Conservation (phyloP, 73 alveolate species). For the Paramecium bursaria region DNA sequence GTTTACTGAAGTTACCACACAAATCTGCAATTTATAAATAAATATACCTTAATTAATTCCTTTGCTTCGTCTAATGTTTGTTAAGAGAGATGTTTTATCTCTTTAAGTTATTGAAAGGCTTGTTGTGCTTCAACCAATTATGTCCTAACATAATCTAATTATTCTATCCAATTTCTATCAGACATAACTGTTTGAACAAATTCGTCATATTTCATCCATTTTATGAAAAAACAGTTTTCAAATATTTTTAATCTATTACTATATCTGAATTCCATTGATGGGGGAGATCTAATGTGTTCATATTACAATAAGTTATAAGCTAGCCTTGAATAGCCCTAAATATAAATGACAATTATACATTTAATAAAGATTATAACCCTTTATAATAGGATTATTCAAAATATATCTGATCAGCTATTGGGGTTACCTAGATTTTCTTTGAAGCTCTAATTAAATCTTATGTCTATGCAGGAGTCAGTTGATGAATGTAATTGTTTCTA, state of each 20-base stretch:
- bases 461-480: slow-evolving; percentile 1
- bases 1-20: slow-evolving; percentile 40
- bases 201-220: slow-evolving; percentile 22
- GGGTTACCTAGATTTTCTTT: slow-evolving; percentile 21
- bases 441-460: not conserved
- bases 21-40: not conserved
- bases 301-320: not conserved
- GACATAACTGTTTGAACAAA: not conserved
- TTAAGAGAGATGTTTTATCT: not conserved
- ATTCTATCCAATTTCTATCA: not conserved
- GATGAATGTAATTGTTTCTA: slow-evolving; percentile 17
- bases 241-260: slow-evolving; percentile 42
- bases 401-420: slow-evolving; percentile 2
- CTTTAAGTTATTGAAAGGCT: slow-evolving; percentile 6
- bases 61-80: not conserved
- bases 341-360: not conserved
- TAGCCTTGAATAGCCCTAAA: slow-evolving; percentile 35
- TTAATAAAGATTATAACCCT: slow-evolving; percentile 32
- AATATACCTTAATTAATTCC: slow-evolving; percentile 34
- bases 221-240: slow-evolving; percentile 20
- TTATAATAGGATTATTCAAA: slow-evolving; percentile 31
- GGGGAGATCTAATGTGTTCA: slow-evolving; percentile 4
- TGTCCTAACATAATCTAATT: not conserved
- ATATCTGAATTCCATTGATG: slow-evolving; percentile 1
- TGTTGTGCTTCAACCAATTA: slow-evolving; percentile 16